Evolutionary conservation across 495 filamentous ascomycete genomes (phyloP).

Genomic region (Annulohypoxylon stygium): DNA sequence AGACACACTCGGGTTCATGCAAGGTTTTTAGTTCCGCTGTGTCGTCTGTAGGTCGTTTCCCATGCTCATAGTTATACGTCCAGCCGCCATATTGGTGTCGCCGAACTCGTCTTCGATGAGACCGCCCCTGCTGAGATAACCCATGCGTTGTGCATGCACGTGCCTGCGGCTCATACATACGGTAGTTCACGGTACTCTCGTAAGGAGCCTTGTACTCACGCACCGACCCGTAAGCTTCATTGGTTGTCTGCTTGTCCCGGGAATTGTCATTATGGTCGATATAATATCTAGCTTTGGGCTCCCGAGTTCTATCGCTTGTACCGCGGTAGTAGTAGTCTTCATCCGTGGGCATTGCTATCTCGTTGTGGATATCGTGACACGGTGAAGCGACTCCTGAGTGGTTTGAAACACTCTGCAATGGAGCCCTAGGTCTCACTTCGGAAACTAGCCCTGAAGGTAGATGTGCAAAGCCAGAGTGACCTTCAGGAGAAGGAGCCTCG

Average conservation of each 20-base stretch:
- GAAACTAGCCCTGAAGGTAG: not conserved
- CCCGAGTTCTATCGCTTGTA: not conserved
- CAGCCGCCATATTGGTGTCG: slow-evolving; percentile 82
- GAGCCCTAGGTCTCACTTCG: not conserved
- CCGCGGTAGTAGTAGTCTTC: slow-evolving; percentile 1
- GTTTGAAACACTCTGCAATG: not conserved
- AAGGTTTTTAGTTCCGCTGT: slow-evolving; percentile 58
- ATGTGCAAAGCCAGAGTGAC: no score
- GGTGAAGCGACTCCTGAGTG: not conserved
- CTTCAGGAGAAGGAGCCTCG: not conserved
- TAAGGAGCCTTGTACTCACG: slow-evolving; percentile 20
- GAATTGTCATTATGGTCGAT: not conserved
- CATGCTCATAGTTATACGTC: slow-evolving; percentile 81
- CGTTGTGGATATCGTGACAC: not conserved
- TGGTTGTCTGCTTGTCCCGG: not conserved
- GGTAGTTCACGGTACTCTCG: slow-evolving; percentile 59
- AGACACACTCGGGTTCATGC: not conserved
- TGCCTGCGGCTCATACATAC: slow-evolving; percentile 77
- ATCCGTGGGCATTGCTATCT: not conserved
- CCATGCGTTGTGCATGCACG: slow-evolving; percentile 83
- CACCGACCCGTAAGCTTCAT: not conserved
- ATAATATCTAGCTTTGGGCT: not conserved
- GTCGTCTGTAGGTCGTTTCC: slow-evolving; percentile 79
- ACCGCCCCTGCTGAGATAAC: slow-evolving; percentile 82
- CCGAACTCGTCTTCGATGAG: slow-evolving; percentile 88